Base-by-base conservation (phyloP, 2,329 filamentous ascomycete genomes). In the Claviceps spartinae region DNA sequence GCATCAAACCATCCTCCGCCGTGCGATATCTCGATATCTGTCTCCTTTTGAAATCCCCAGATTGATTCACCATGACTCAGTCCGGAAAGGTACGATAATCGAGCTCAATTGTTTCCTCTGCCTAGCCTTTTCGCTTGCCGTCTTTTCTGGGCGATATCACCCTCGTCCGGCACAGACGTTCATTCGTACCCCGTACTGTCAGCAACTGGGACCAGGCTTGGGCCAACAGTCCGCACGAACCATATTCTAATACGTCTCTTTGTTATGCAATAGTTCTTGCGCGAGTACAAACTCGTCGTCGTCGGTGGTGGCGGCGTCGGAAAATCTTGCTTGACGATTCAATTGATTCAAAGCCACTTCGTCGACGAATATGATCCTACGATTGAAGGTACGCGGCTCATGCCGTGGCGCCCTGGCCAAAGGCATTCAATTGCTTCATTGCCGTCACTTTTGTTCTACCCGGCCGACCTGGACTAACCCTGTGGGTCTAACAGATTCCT, bases 281-380 rank as follows among this genome's bases (percentile, higher is more conserved):
- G 87, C 80, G 87, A 93, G 74, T 95, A 95, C 73, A 95, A 95
- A 74, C 74, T 95, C 73, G 93, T 98, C 56, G 93, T 97, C 56
- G 90, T 98, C 60, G 93, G 93, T 63, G 93, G 94, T 64, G 93
- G 93, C 78, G 93, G 93, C 70, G 93, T 98, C 59, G 93, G 93
- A 75, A 98, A 98, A 78, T 97, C 91, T 56, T 97, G 93, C 74
- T 81, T 98, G 77, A 97, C 93, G 54, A 97, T 98, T 66, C 93
- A 97, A 76, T 82, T 91, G 71, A 88, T 88, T 64, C 85, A 90
- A 74, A 91, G 86, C 70, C 93, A 98, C 70, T 98, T 98, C 75
- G 91, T 97, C 67, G 93, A 97, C 71, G 93, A 97, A 72, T 98
- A 98, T 72, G 93, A 98, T 72, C 93, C 93, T 53, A 98, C 93